Evolutionary conservation across 352 stramenopile genomes (phyloP).

Genomic region (Pythium phragmitis): DNA sequence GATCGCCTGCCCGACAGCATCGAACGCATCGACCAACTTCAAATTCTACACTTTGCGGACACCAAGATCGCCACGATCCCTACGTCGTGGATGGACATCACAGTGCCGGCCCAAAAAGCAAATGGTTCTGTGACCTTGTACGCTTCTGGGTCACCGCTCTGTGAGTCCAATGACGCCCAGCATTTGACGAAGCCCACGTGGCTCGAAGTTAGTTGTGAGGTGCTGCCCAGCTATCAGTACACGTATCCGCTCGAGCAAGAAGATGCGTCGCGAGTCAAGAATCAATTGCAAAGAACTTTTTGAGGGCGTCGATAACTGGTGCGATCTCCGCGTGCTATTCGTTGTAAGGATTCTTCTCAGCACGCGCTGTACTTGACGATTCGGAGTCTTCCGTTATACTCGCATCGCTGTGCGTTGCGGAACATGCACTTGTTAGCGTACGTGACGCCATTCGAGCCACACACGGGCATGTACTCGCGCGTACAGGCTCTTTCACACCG

Average conservation of each 20-base stretch:
- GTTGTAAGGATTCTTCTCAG: no score
- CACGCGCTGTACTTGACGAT: not conserved
- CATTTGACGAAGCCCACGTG: not conserved
- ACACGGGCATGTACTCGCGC: constrained; percentile 6
- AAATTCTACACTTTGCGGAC: not conserved
- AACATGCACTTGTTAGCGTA: constrained; percentile 24
- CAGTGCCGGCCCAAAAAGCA: not conserved
- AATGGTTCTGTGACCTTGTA: not conserved
- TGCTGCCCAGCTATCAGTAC: not conserved
- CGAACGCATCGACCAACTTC: not conserved
- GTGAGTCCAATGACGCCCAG: not conserved
- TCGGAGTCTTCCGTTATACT: not conserved
- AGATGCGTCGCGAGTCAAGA: not conserved
- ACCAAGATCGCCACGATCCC: not conserved
- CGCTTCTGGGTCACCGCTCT: not conserved
- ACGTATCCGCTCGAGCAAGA: not conserved
- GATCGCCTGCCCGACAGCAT: not conserved
- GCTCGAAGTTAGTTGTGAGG: not conserved
- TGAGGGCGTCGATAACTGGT: no score
- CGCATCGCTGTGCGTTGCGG: not conserved
- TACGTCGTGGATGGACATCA: not conserved
- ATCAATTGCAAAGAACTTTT: not conserved
- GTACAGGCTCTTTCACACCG: no score
- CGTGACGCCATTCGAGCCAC: constrained; percentile 20
- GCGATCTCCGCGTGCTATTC: no score